Evolutionary conservation across 2,329 filamentous ascomycete genomes (phyloP).

Genomic region (Dactylellina sp.): DNA sequence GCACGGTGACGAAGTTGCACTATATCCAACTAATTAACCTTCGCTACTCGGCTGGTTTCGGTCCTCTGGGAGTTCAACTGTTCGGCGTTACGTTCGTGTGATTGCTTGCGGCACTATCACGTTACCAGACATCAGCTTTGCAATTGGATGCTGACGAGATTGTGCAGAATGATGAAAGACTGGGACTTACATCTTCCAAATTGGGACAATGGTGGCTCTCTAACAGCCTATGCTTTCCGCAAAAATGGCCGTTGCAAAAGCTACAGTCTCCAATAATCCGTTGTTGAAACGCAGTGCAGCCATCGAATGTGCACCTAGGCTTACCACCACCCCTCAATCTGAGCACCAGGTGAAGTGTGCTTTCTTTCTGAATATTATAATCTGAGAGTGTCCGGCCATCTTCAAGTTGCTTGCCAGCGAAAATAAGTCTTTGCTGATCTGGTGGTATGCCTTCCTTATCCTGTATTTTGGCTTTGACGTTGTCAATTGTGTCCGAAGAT

Average conservation of each 20-base stretch:
- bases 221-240: slow-evolving; percentile 90
- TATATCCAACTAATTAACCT: slow-evolving; percentile 75
- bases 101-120: slow-evolving; percentile 89
- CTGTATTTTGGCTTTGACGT: slow-evolving; percentile 69
- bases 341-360: slow-evolving; percentile 53
- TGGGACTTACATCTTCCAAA: slow-evolving; percentile 80
- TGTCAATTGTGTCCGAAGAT: slow-evolving; percentile 76
- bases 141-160: background rate
- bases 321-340: slow-evolving; percentile 52
- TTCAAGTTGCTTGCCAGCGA: slow-evolving; percentile 99
- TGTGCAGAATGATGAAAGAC: background rate
- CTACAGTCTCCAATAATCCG: slow-evolving; percentile 95
- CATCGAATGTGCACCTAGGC: slow-evolving; percentile 82
- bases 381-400: slow-evolving; percentile 98
- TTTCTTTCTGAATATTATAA: slow-evolving; percentile 99
- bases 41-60: slow-evolving; percentile 77
- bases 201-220: slow-evolving; percentile 95
- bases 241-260: slow-evolving; percentile 94
- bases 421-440: slow-evolving; percentile 99
- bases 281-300: slow-evolving; percentile 87
- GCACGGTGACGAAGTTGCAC: slow-evolving; percentile 45
- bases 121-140: too few species aligned
- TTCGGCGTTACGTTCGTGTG: slow-evolving; percentile 90
- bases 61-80: slow-evolving; percentile 94
- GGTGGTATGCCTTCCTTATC: slow-evolving; percentile 99